phyloP scores from a whole-genome alignment of 2,329 filamentous ascomycete species.

The Ceratocystis diversiconidia region DNA sequence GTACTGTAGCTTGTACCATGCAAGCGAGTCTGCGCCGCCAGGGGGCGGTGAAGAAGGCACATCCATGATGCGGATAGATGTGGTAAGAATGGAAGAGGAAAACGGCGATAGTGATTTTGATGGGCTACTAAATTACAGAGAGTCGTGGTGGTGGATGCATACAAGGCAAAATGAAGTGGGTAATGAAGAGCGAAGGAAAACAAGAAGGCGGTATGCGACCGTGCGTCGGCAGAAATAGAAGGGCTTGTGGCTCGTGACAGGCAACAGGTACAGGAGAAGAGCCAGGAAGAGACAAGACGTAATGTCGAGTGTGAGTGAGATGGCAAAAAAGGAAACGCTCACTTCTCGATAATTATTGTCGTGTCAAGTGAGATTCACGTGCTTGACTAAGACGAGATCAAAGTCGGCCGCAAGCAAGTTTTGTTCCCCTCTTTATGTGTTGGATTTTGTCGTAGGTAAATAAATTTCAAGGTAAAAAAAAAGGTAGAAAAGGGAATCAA shows the following conservation, averaged over 20 bases:
- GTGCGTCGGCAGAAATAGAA: slow-evolving; percentile 8
- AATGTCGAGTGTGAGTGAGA: neutral
- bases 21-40: slow-evolving; percentile 58
- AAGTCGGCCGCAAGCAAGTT: neutral
- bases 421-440: slow-evolving; percentile 2
- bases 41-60: slow-evolving; percentile 48
- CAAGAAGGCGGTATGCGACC: slow-evolving; percentile 15
- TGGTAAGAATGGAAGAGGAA: neutral
- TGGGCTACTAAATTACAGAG: slow-evolving; percentile 2
- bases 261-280: neutral
- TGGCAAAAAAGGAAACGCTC: neutral
- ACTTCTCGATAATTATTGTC: neutral
- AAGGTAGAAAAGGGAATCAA: neutral
- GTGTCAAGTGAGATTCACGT: no score
- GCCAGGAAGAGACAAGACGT: neutral
- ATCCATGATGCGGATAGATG: slow-evolving; percentile 35
- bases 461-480: neutral
- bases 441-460: slow-evolving; percentile 6
- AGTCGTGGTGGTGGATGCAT: slow-evolving; percentile 6
- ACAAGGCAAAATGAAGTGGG: slow-evolving; percentile 5
- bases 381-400: no score
- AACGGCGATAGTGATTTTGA: neutral
- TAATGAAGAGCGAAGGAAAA: neutral
- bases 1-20: slow-evolving; percentile 94
- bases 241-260: slow-evolving; percentile 2